These are phyloP conservation scores for Fraxinus baroniana DNA, from an alignment of 305 asterid species.

Conservation along the genomic window DNA sequence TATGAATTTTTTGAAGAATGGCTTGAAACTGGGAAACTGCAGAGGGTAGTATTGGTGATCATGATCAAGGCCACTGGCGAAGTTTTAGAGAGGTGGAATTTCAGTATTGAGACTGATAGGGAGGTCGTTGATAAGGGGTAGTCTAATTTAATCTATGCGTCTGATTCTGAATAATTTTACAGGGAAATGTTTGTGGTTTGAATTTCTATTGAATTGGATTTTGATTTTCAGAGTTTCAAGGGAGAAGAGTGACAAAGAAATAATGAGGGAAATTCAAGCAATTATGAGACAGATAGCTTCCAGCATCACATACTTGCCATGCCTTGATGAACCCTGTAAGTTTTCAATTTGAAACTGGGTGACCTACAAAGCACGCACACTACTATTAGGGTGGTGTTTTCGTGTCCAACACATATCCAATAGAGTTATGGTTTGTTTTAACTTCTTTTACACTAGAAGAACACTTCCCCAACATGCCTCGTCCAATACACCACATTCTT, in stretches of 20 bases:
- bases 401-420: not conserved
- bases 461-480: not conserved
- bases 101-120: slow-evolving; percentile 72
- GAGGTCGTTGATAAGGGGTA: slow-evolving; percentile 93
- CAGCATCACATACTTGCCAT: slow-evolving; percentile 91
- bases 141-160: not conserved
- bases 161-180: not conserved
- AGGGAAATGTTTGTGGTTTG: not conserved
- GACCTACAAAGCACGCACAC: not conserved
- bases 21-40: slow-evolving; percentile 86
- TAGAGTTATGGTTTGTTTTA: not conserved
- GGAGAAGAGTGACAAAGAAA: slow-evolving; percentile 92
- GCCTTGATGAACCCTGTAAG: slow-evolving; percentile 91
- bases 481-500: not conserved
- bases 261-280: slow-evolving; percentile 94
- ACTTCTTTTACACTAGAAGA: not conserved
- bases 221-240: slow-evolving; percentile 54
- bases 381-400: not conserved
- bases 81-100: slow-evolving; percentile 95
- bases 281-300: slow-evolving; percentile 94
- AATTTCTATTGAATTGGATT: slow-evolving; percentile 18
- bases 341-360: not conserved
- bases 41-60: slow-evolving; percentile 82
- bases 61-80: slow-evolving; percentile 83
- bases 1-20: slow-evolving; percentile 49